These are phyloP conservation scores for Diplosphaera chodatii DNA, from an alignment of 139 green algal genomes.

Conservation along the genomic window DNA sequence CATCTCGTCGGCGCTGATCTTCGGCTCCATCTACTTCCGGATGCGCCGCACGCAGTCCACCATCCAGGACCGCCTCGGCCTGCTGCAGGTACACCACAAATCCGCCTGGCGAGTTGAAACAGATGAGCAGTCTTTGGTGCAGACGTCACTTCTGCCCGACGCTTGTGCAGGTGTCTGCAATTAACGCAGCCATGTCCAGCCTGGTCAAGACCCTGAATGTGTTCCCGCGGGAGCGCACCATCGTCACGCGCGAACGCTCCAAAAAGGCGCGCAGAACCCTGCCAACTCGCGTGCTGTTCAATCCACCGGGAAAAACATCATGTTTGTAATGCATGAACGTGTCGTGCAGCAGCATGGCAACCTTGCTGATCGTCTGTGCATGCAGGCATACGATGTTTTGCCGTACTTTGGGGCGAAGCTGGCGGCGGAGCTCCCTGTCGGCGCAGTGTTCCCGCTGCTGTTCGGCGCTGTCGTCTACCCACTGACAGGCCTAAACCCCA, in stretches of 20 bases:
- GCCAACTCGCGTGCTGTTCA: too few relatives aligned
- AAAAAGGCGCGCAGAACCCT: conserved; percentile 32
- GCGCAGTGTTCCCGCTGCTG: conserved; percentile 72
- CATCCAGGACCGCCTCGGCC: conserved; percentile 87
- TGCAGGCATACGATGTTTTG: conserved; percentile 26
- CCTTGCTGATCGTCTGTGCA: too few relatives aligned
- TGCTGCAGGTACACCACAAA: conserved; percentile 64
- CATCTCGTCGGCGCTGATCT: conserved; percentile 79
- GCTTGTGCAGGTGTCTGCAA: conserved; percentile 76
- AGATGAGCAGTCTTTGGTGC: too few relatives aligned
- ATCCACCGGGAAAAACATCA: too few relatives aligned
- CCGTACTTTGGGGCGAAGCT: conserved; percentile 79
- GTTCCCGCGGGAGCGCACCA: conserved; percentile 72
- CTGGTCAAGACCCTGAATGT: conserved; percentile 86
- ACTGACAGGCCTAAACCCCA: conserved; percentile 64
- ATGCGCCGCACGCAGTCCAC: conserved; percentile 57
- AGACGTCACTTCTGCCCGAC: too few relatives aligned
- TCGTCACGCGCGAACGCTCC: conserved; percentile 73
- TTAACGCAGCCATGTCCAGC: conserved; percentile 80
- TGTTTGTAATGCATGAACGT: too few relatives aligned
- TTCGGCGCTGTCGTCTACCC: conserved; percentile 83
- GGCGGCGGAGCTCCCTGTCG: conserved; percentile 76
- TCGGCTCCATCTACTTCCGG: conserved; percentile 87
- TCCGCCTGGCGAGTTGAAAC: too few relatives aligned
- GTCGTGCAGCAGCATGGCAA: too few relatives aligned